phyloP scores from a whole-genome alignment of 257 asterid species.

The Fraxinus americana region DNA sequence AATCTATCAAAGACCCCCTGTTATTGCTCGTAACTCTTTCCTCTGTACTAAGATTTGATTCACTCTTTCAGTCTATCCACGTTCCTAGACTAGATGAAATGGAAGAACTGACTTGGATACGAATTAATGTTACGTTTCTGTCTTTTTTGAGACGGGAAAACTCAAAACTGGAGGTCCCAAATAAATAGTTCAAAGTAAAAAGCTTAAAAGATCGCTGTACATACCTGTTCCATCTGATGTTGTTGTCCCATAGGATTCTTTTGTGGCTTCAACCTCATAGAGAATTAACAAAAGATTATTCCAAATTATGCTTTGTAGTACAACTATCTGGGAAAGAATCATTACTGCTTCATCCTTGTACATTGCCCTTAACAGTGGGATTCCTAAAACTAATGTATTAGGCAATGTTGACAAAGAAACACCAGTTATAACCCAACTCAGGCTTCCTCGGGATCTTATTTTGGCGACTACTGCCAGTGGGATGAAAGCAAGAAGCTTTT shows the following conservation, averaged over 20 bases:
- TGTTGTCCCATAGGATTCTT: conserved; percentile 40
- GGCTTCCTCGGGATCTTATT: conserved; percentile 51
- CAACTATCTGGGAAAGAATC: conserved; percentile 69
- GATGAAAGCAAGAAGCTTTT: conserved; percentile 54
- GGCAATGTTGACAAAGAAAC: conserved; percentile 83
- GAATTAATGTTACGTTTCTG: too few species aligned
- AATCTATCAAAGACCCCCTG: too few species aligned
- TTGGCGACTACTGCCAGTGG: conserved; percentile 48
- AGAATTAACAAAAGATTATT: conserved; percentile 74
- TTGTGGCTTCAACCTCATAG: conserved; percentile 67
- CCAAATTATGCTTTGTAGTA: conserved; percentile 86
- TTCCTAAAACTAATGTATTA: conserved; percentile 76
- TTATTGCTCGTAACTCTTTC: too few species aligned
- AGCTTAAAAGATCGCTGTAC: conserved; percentile 23
- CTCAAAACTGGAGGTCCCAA: conserved; percentile 27
- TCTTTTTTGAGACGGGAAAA: not conserved
- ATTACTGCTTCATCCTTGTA: conserved; percentile 66
- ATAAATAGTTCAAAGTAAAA: conserved; percentile 17
- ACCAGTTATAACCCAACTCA: conserved; percentile 79
- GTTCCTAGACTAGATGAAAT: too few species aligned
- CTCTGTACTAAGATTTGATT: too few species aligned
- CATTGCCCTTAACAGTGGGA: conserved; percentile 79
- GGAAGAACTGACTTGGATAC: too few species aligned
- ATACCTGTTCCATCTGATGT: conserved; percentile 57
- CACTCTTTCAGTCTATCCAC: too few species aligned